Percentiles rank a stretch among this genome's conserved stretches.
These are phyloP conservation scores for Asterochloris sp. DNA, from an alignment of 139 green algal species.

Conservation along the genomic window DNA sequence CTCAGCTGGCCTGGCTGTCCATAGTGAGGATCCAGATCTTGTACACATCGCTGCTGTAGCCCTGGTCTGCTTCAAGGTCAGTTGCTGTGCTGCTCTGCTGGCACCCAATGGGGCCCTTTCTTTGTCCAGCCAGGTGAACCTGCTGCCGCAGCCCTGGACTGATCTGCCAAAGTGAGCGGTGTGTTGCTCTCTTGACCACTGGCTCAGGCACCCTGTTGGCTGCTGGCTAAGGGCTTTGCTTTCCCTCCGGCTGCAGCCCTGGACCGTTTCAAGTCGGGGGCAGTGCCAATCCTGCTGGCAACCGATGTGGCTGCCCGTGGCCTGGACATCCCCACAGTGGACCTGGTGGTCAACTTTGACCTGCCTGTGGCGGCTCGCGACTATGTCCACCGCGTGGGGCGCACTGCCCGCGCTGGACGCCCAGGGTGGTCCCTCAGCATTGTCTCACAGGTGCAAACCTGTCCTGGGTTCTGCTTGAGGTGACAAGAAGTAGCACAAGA, in stretches of 20 bases:
- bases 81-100: background rate
- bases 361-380: slow-evolving; percentile 67
- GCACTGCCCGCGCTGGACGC: slow-evolving; percentile 80
- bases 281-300: slow-evolving; percentile 66
- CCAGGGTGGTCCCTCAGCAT: slow-evolving; percentile 84
- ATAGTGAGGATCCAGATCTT: too few species aligned
- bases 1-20: too few species aligned
- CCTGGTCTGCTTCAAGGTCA: too few species aligned
- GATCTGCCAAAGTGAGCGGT: too few species aligned
- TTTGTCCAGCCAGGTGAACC: too few species aligned
- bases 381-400: slow-evolving; percentile 88
- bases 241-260: background rate
- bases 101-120: background rate
- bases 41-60: too few species aligned
- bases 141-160: too few species aligned
- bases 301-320: slow-evolving; percentile 91
- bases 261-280: slow-evolving; percentile 21
- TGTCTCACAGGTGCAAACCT: slow-evolving; percentile 50
- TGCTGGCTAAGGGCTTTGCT: too few species aligned
- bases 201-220: too few species aligned
- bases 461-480: background rate
- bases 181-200: too few species aligned
- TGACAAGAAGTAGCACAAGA: background rate
- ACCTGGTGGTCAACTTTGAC: slow-evolving; percentile 96
- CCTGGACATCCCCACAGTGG: slow-evolving; percentile 94